Evolutionary conservation across 371 early-diverging fungal genomes (phyloP).

Genomic region (Phascolomyces articulosus): DNA sequence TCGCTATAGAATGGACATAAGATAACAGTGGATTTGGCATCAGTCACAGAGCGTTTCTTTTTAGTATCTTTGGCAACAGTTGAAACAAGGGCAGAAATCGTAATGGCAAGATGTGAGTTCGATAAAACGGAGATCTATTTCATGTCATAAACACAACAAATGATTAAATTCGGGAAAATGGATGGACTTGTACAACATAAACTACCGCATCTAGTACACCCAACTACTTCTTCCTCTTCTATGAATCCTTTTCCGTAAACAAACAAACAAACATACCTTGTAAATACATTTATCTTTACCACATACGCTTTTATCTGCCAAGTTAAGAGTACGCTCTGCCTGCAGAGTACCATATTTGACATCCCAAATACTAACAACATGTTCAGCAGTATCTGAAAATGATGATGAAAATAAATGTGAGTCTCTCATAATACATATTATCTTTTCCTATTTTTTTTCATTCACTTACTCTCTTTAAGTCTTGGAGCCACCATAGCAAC

Average conservation of each 20-base stretch:
- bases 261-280: slow-evolving; percentile 38
- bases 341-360: slow-evolving; percentile 72
- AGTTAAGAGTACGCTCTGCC: slow-evolving; percentile 42
- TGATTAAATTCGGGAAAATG: not conserved
- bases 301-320: slow-evolving; percentile 21
- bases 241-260: no score
- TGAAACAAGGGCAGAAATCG: slow-evolving; percentile 31
- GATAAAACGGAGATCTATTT: slow-evolving; percentile 40
- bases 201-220: no score
- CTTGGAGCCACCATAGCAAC: slow-evolving; percentile 58
- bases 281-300: slow-evolving; percentile 32
- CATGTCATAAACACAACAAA: not conserved
- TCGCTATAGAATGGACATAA: slow-evolving; percentile 67
- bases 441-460: not conserved
- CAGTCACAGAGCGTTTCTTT: slow-evolving; percentile 35
- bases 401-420: not conserved
- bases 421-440: not conserved
- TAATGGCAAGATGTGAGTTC: slow-evolving; percentile 45
- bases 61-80: slow-evolving; percentile 26
- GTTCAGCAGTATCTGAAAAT: slow-evolving; percentile 34
- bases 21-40: slow-evolving; percentile 54
- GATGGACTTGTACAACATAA: no score
- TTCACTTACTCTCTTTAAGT: slow-evolving; percentile 32
- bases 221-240: no score
- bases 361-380: slow-evolving; percentile 75